Base-by-base conservation (phyloP, 2,329 filamentous ascomycete species). In the Neophaeococcomyces mojaviensis region DNA sequence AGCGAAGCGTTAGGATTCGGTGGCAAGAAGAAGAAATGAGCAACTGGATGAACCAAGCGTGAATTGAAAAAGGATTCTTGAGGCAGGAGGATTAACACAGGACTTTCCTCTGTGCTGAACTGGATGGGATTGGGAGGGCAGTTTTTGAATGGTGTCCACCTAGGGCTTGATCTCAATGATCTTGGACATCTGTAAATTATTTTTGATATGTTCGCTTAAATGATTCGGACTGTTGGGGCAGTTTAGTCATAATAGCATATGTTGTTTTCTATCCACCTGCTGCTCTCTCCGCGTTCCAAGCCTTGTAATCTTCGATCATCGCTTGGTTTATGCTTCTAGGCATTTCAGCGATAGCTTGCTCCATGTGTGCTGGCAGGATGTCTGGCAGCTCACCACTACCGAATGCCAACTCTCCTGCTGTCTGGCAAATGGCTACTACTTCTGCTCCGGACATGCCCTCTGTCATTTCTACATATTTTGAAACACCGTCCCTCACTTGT, bases 401-500 rank as follows among this genome's bases (percentile, higher is more conserved):
- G 60, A 80, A 58, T 49, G 76, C 67, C 34, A 63, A 67, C 60
- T 77, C 67, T 49, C 69, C 64, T 48, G 73, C 74, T 20, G 65
- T 68, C 54, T 75, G 67, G 50, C 73, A 76, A 16, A 84, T 73
- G 16, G 69, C 73, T 33, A 81, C 77, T 49, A 96, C 78, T 65
- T 96, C 90, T 0, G 89, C 88, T 2, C 89, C 89, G 1, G 88
- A 92, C 62, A 86, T 87, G 0, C 88, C 88, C 6, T 88, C 82
- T 0, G 84, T 84, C 38, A 69, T 64, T 13, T 62, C 59, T 4
- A 86, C 85, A 35, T 53, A 57, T 13, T 51, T 46, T 24, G 94
- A 67, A 39, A 72, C 68, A 1, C 73, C 66, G 7, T 88, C 78
- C 3, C 48, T 41, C 12, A 94, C 77, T 45, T 86, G 82, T 0